Base-by-base conservation (phyloP, 305 asterid species). In the Fraxinus greggii region DNA sequence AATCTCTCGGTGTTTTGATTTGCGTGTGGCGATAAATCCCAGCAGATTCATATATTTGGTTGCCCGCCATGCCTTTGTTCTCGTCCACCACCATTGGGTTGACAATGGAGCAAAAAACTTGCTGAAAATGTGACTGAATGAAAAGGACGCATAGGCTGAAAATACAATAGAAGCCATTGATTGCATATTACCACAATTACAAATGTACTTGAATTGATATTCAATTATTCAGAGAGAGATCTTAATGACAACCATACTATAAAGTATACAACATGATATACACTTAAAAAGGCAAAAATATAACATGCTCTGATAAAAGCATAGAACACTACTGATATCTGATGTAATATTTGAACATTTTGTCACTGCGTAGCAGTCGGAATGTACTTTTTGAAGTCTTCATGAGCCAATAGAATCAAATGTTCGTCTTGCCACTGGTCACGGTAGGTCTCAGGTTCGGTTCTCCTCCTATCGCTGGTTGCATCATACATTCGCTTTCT, bases 391-490 rank as follows among this genome's bases (percentile, higher is more conserved):
- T 82, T 77, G 86, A 95, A 94, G 86, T 92, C 97, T 79, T 86
- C 87, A 79, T 85, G 83, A 63, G 98, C 97, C 79, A 86, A 78
- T 79, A 85, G 3, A 26, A 91, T 80, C 85, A 90, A 86, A 79
- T 91, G 89, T 78, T 92, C 86, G 40, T 96, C 99, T 0, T 94
- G 95, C 98, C 98, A 94, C 24, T 86, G 81, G 77, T 95, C 98
- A 5, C 97, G 94, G 76, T 96, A 94, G 10, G 92, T 88, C 88
- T 90, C 93, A 0, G 97, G 92, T 33, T 78, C 81, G 65, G 69
- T 80, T 86, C 85, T 89, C 89, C 85, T 92, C 74, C 92, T 89
- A 86, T 78, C 73, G 26, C 94, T 88, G 1, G 92, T 80, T 86
- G 69, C 95, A 4, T 17, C 33, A 82, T 93, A 94, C 94, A 92